These are phyloP conservation scores for Aureobasidium sp. DNA, from an alignment of 2,329 filamentous ascomycete genomes.

Conservation along the genomic window DNA sequence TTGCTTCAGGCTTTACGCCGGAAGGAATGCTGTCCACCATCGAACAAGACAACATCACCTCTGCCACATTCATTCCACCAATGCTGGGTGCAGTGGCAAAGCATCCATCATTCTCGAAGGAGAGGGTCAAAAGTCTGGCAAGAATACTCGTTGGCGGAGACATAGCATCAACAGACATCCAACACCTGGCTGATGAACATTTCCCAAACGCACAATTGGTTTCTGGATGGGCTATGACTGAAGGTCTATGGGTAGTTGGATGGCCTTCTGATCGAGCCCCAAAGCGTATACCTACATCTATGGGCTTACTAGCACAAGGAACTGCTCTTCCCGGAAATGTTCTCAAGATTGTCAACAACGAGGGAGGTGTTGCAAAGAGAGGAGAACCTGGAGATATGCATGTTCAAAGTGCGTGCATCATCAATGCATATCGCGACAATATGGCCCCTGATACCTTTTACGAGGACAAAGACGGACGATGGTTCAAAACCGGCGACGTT, in stretches of 20 bases:
- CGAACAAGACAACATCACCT: not conserved
- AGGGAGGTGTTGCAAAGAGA: not conserved
- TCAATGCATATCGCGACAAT: not conserved
- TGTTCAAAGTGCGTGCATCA: not conserved
- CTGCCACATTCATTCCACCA: not conserved
- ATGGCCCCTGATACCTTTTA: not conserved
- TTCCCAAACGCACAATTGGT: not conserved
- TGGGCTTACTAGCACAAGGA: not conserved
- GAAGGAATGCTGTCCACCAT: not conserved
- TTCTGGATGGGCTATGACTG: not conserved
- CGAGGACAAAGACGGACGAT: not conserved
- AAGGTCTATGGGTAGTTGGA: not conserved
- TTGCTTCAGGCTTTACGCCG: not conserved
- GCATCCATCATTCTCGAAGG: not conserved
- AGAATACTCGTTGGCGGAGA: not conserved
- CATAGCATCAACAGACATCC: not conserved
- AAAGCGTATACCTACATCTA: not conserved
- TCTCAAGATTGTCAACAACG: not conserved
- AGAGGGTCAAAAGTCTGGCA: not conserved
- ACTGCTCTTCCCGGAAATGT: not conserved
- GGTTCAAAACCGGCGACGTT: conserved; percentile 4
- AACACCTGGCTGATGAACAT: not conserved
- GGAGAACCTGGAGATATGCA: conserved; percentile 1
- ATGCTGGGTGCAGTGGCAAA: not conserved
- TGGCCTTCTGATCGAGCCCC: not conserved